These are phyloP conservation scores for Chrysanthemum makinoi DNA, from an alignment of 129 eudicot species.

Conservation along the genomic window DNA sequence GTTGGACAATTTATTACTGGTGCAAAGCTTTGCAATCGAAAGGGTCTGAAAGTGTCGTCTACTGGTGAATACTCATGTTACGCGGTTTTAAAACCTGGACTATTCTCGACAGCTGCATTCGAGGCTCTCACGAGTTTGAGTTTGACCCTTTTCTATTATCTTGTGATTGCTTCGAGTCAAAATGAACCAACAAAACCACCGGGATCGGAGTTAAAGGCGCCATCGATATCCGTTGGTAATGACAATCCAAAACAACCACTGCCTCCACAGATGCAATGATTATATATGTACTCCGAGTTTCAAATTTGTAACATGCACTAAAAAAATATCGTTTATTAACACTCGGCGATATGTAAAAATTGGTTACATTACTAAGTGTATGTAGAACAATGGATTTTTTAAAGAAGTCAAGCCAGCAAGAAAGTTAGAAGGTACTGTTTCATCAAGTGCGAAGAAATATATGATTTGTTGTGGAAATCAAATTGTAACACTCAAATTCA, in stretches of 20 bases:
- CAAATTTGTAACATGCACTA: neutral
- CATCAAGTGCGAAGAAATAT: too few relatives aligned
- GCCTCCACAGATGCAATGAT: slow-evolving; percentile 3
- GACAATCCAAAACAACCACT: neutral
- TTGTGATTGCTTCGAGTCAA: slow-evolving; percentile 27
- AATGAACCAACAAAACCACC: slow-evolving; percentile 1
- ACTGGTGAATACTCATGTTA: neutral
- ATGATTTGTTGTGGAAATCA: too few relatives aligned
- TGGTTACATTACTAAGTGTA: too few relatives aligned
- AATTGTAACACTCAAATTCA: too few relatives aligned
- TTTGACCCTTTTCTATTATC: slow-evolving; percentile 29
- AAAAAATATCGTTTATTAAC: too few relatives aligned
- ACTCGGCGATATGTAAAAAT: too few relatives aligned
- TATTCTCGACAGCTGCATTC: slow-evolving; percentile 19
- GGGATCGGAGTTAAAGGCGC: slow-evolving; percentile 18
- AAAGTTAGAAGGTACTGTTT: too few relatives aligned
- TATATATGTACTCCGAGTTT: neutral
- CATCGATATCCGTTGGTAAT: slow-evolving; percentile 5
- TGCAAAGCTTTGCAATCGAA: slow-evolving; percentile 15
- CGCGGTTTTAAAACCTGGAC: slow-evolving; percentile 9
- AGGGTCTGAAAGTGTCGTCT: neutral
- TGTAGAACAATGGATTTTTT: too few relatives aligned
- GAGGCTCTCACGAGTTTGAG: slow-evolving; percentile 23
- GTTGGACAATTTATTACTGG: slow-evolving; percentile 23
- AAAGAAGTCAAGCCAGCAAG: too few relatives aligned